Evolutionary conservation across 2,329 filamentous ascomycete species (phyloP).

Genomic region (Ceratocystis alfenasii): DNA sequence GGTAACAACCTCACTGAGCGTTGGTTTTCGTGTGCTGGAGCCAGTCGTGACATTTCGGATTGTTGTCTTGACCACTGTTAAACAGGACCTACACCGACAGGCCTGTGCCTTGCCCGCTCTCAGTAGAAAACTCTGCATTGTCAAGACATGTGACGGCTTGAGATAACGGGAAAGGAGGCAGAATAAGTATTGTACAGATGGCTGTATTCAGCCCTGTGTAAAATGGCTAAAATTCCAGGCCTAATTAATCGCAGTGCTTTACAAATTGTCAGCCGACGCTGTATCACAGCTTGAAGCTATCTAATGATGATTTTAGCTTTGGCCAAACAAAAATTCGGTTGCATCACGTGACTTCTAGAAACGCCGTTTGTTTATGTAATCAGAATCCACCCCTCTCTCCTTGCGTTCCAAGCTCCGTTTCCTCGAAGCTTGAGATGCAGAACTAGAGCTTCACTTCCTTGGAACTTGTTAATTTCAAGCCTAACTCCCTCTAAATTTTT

Average conservation of each 20-base stretch:
- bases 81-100: slow-evolving; percentile 52
- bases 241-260: neutral
- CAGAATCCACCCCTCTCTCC: neutral
- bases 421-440: neutral
- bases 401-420: neutral
- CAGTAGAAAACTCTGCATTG: slow-evolving; percentile 59
- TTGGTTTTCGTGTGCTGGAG: slow-evolving; percentile 38
- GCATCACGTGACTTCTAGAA: neutral
- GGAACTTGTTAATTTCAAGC: neutral
- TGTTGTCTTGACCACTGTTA: slow-evolving; percentile 40
- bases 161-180: neutral
- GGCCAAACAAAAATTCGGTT: neutral
- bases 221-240: neutral
- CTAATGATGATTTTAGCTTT: neutral
- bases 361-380: neutral
- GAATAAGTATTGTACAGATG: neutral
- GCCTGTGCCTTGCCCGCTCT: slow-evolving; percentile 50
- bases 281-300: neutral
- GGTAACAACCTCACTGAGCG: slow-evolving; percentile 46
- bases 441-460: neutral
- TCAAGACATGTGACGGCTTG: neutral
- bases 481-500: neutral
- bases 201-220: neutral
- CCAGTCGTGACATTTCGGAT: slow-evolving; percentile 32
- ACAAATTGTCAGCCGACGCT: neutral